Evolutionary conservation across 148 eudicot genomes (phyloP).

Genomic region (Rhododendron vialii): DNA sequence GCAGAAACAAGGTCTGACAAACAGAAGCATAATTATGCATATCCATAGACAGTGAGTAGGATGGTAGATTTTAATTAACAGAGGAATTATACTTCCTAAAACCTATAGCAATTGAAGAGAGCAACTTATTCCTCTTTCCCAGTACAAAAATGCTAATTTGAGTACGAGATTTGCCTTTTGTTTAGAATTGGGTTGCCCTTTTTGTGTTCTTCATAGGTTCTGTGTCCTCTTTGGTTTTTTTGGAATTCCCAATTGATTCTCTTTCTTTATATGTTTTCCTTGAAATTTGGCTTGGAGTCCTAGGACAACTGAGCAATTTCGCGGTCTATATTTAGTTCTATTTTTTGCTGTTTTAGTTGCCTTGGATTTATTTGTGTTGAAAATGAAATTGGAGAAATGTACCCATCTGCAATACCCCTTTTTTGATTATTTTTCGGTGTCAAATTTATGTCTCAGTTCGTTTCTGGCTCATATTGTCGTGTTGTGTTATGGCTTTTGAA

Average conservation of each 20-base stretch:
- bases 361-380: constrained; percentile 2
- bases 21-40: too few species aligned
- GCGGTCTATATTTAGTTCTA: not conserved
- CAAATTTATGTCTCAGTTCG: not conserved
- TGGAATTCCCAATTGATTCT: constrained; percentile 6
- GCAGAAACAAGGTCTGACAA: too few species aligned
- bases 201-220: not conserved
- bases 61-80: too few species aligned
- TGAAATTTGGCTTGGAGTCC: not conserved
- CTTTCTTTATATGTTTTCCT: not conserved
- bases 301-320: constrained; percentile 4
- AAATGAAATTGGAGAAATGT: constrained; percentile 6
- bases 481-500: too few species aligned
- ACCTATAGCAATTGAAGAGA: too few species aligned
- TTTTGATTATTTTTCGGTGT: not conserved
- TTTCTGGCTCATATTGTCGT: not conserved
- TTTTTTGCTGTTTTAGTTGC: not conserved
- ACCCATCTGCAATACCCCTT: not conserved
- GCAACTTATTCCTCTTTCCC: too few species aligned
- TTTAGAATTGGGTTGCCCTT: not conserved
- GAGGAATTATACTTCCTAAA: too few species aligned
- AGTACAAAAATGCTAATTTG: not conserved
- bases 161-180: not conserved
- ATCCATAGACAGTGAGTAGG: too few species aligned
- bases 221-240: not conserved